Evolutionary conservation across 1,284 basidiomycete genomes (phyloP), one percentile per base, ranked within the genome.

Genomic region (Leccinum colubrinum): DNA sequence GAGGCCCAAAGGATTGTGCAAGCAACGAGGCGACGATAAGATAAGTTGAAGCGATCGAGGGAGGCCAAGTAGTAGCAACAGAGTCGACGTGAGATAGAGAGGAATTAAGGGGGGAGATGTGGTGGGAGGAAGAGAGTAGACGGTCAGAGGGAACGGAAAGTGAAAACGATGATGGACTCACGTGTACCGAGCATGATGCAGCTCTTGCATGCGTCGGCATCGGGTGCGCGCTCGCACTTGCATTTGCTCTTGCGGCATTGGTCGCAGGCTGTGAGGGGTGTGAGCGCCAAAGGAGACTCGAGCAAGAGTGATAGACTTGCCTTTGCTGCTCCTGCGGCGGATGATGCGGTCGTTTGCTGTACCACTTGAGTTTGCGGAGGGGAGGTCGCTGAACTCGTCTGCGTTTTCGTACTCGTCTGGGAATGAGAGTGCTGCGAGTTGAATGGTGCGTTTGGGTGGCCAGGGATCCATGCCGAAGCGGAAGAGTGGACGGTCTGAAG

Each of bases 111-210:
- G 46, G 11, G 17, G n/a, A 48, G 46, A 48, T 20, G n/a, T 33
- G n/a, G 17, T 12, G 20, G 17, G 15, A n/a, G 39, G 15, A 41
- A 6, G 35, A 12, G 56, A 14, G 35, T 37, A 37, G 35, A 37
- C 17, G 54, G 33, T 15, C 27, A 14, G 59, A 9, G 41, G 54
- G 39, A 62, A 61, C 6, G 41, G 11, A 20, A 58, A 35, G 67
- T 73, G 48, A 30, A 61, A 55, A 62, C 63, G 65, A 64, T 30
- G 50, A 50, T 27, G 14, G 30, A 81, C 86, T 77, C 68, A 90
- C 89, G 72, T 50, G 87, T 88, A 56, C 84, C 85, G 20, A 91
- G 80, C 78, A 90, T 80, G 39, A 86, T 77, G 70, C 91, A 93
- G 68, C 84, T 90, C 71, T 87, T 86, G 77, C 90, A 75, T 14